Evolutionary conservation across 179 eudicot species (phyloP).

Genomic region (Beta macrorhiza): DNA sequence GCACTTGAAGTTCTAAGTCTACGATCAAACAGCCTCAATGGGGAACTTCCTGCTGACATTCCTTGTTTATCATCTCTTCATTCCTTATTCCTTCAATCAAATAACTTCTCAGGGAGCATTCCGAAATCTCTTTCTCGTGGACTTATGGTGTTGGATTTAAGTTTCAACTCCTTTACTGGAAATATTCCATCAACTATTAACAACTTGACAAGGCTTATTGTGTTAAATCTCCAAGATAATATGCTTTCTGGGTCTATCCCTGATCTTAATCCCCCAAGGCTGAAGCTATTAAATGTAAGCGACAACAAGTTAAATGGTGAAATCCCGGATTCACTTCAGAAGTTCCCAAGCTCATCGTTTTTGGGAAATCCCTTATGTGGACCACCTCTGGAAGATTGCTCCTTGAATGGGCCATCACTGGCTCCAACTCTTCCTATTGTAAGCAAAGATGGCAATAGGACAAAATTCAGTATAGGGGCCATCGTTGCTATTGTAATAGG

Average conservation of each 20-base stretch:
- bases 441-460: conserved; percentile 21
- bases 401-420: conserved; percentile 36
- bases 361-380: conserved; percentile 58
- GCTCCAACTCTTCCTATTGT: conserved; percentile 27
- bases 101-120: conserved; percentile 49
- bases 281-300: conserved; percentile 43
- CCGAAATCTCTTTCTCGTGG: conserved; percentile 35
- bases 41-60: conserved; percentile 46
- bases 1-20: conserved; percentile 48
- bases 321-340: conserved; percentile 43
- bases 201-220: conserved; percentile 40
- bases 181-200: conserved; percentile 36
- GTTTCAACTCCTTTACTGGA: conserved; percentile 47
- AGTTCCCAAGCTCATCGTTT: conserved; percentile 46
- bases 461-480: conserved; percentile 43
- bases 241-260: conserved; percentile 43
- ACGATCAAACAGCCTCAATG: conserved; percentile 45
- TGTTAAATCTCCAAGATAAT: conserved; percentile 40
- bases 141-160: conserved; percentile 42
- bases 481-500: conserved; percentile 52
- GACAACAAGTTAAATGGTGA: conserved; percentile 41
- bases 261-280: conserved; percentile 33
- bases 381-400: conserved; percentile 41
- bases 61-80: conserved; percentile 44
- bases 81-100: conserved; percentile 50